A percentile compares a stretch with the other conserved stretches of the same genome.
Conservation (phyloP, 305 asterid species). For the Fraxinus sp. region DNA sequence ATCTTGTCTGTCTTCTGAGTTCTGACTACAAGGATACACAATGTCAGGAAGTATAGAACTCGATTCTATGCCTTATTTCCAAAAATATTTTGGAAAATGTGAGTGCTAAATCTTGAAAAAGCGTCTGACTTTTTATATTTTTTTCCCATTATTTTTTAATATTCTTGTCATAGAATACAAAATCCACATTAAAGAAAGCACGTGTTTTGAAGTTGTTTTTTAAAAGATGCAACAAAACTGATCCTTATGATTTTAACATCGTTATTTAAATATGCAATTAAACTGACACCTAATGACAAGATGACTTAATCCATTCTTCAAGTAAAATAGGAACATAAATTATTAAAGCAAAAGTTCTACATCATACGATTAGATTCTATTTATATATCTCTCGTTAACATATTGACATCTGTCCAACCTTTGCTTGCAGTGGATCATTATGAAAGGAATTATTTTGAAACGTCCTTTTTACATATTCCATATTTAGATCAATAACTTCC, state of each 20-base stretch:
- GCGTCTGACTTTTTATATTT: neutral
- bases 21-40: neutral
- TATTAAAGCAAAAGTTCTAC: neutral
- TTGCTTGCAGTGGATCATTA: neutral
- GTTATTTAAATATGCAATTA: neutral
- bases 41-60: neutral
- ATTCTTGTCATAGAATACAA: neutral
- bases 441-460: neutral
- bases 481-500: neutral
- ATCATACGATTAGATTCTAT: neutral
- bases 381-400: neutral
- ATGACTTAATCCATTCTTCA: neutral
- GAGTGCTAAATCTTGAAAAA: neutral
- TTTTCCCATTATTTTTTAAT: neutral
- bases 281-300: neutral
- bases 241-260: slow-evolving; percentile 7
- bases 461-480: neutral
- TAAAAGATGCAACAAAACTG: neutral
- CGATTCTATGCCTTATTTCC: neutral
- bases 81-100: neutral
- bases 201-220: neutral
- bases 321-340: neutral
- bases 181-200: neutral
- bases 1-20: neutral
- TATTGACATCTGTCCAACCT: neutral